Evolutionary conservation across 2,329 filamentous ascomycete genomes (phyloP), one percentile per base, ranked within the genome.

Genomic region (Trichoderma endophyticum): DNA sequence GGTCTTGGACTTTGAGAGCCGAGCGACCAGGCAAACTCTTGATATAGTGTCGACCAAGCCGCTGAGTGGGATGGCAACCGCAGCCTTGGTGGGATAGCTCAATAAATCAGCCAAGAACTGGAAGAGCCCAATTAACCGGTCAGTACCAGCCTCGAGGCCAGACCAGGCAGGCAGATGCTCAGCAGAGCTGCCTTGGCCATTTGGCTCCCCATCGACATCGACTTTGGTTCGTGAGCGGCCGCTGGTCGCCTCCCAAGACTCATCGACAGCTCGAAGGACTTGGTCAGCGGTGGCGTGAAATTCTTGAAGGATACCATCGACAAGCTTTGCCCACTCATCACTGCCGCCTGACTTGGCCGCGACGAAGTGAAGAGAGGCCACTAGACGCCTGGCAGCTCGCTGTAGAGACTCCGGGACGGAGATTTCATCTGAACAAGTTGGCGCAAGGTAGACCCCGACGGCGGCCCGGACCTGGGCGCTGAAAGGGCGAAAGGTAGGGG

Each of bases 401-500:
- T 86, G 83, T 6, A 93, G 82, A 1, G 84, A 84, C 4, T 81
- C 80, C 0, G 92, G 85, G 6, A 88, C 83, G 6, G 84, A 80
- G 15, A 79, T 56, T 34, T 77, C 78, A 73, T 88, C 86, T 14
- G 86, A 87, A 32, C 85, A 84, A 5, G 91, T 92, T 3, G 91
- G 90, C 3, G 90, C 90, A 68, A 95, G 80, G 74, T 91, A 89
- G 6, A 82, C 82, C 60, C 87, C 84, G 56, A 91, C 82, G 24
- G 92, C 84, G 14, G 86, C 83, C 70, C 87, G 89, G 57, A 97
- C 87, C 75, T 94, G 92, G 48, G 87, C 85, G 72, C 89, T 86
- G 78, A 91, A 93, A 1, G 93, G 92, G 14, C 95, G 91, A 80
- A 97, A 92, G 36, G 93, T 93, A 7, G 94, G 93, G 34, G 93